Evolutionary conservation across 345 rosid genomes (phyloP), one percentile per base, ranked within the genome.

Genomic region (Salix arbutifolia): DNA sequence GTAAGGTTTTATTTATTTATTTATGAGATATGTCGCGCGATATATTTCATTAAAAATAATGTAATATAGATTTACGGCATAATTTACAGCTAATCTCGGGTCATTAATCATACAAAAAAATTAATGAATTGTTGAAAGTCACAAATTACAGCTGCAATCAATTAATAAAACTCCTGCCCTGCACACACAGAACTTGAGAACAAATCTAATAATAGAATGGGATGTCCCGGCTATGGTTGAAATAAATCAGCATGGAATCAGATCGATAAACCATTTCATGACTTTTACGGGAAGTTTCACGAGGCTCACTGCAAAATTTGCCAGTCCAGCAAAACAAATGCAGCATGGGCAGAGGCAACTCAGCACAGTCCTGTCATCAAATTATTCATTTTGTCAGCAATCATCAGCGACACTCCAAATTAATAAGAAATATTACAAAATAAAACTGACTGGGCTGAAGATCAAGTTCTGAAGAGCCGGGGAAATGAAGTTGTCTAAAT

Each of bases 341-440:
- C 95, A 94, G 69, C 92, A 91, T 18, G 98, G 98, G 79, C 97
- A 92, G 71, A 94, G 50, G 82, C 97, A 92, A 83, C 97, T 92
- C 85, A 94, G 73, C 64, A 88, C 64, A 4, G 83, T 76, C 89
- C 97, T 94, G 91, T 83, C 35, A 38, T 67, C 40, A 28, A 65
- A 58, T n/a, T 4, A 58, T 1, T 58, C 35, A 17, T 30, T 33
- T 19, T 6, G n/a, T 33, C 35, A 65, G 17, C 2, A 6, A 6
- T 14, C 28, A 62, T 62, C 28, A 11, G 12, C 13, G 62, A 58
- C 6, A 21, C 8, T 56, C 21, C 62, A 5, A 33, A 0, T 33
- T 33, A 19, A 56, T 1, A 30, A 65, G 38, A 30, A 65, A 67
- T 0, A 33, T 33, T 35, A 11, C 21, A 17, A 2, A 0, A 8